Percentiles rank a stretch among this genome's conserved stretches.
phyloP scores from a whole-genome alignment of 2,329 filamentous ascomycete species.

The Pseudogymnoascus sp. region DNA sequence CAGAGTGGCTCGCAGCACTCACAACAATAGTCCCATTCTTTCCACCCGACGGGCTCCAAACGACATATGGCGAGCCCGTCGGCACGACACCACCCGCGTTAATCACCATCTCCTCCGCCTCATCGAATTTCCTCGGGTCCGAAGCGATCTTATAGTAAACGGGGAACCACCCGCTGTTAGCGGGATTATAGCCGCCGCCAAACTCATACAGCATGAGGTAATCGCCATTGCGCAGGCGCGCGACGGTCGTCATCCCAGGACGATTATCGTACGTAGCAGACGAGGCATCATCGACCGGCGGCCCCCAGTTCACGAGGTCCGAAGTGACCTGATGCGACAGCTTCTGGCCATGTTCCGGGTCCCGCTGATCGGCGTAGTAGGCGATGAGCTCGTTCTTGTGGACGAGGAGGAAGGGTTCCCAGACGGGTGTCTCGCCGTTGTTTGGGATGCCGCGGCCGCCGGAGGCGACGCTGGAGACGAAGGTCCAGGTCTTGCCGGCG shows the following conservation, averaged over 20 bases:
- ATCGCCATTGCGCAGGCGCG: conserved; percentile 46
- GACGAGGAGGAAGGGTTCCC: conserved; percentile 63
- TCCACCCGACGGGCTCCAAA: conserved; percentile 28
- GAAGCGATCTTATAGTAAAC: conserved; percentile 30
- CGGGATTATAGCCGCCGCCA: conserved; percentile 9
- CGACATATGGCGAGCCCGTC: conserved; percentile 26
- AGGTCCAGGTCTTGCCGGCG: conserved; percentile 56
- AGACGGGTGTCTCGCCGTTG: conserved; percentile 63
- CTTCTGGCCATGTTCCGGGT: conserved; percentile 60
- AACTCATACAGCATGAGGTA: conserved; percentile 63
- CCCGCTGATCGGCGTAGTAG: conserved; percentile 69
- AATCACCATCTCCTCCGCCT: conserved; percentile 22
- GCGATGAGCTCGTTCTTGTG: conserved; percentile 54
- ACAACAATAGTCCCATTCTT: conserved; percentile 29
- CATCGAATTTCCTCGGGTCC: conserved; percentile 27
- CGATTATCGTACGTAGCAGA: conserved; percentile 57
- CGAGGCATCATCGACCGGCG: conserved; percentile 55
- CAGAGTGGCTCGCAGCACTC: conserved; percentile 21
- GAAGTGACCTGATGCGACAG: conserved; percentile 52
- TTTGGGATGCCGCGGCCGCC: conserved; percentile 51
- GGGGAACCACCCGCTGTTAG: conserved; percentile 24
- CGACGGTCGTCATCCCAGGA: conserved; percentile 62
- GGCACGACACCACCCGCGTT: conserved; percentile 26
- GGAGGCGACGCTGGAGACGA: conserved; percentile 58
- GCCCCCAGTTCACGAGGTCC: conserved; percentile 55